These are phyloP conservation scores for Pythium brassicae DNA, from an alignment of 352 stramenopile genomes.

Conservation along the genomic window DNA sequence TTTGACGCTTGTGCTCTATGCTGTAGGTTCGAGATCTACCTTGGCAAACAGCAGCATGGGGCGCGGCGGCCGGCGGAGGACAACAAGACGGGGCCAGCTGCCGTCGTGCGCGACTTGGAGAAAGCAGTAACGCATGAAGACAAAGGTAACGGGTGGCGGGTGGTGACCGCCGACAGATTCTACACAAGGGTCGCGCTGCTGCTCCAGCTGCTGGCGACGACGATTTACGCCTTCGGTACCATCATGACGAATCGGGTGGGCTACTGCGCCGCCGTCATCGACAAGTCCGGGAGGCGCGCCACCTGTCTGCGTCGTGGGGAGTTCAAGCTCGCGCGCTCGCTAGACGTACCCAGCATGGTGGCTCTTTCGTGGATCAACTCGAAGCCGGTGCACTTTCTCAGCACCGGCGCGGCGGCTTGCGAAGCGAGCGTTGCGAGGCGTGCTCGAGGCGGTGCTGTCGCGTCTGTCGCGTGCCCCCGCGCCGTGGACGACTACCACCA, in stretches of 20 bases:
- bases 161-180: not conserved
- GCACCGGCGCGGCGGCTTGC: too few relatives aligned
- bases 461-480: not conserved
- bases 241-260: too few relatives aligned
- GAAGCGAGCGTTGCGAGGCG: not conserved
- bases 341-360: too few relatives aligned
- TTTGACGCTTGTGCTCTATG: too few relatives aligned
- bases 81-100: too few relatives aligned
- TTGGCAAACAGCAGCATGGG: not conserved
- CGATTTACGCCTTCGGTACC: conserved; percentile 1
- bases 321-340: too few relatives aligned
- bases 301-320: not conserved
- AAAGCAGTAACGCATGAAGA: not conserved
- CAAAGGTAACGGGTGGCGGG: not conserved
- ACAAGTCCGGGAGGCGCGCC: not conserved
- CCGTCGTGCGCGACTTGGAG: too few relatives aligned
- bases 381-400: too few relatives aligned
- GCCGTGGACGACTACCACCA: conserved; percentile 8
- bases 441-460: not conserved
- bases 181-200: not conserved
- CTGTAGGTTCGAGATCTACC: conserved; percentile 1
- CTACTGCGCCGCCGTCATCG: not conserved
- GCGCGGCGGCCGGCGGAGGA: not conserved
- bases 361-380: too few relatives aligned
- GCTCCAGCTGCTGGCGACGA: not conserved